These are phyloP conservation scores for Neoscytalidium dimidiatum DNA, from an alignment of 2,329 filamentous ascomycete genomes.

Conservation along the genomic window DNA sequence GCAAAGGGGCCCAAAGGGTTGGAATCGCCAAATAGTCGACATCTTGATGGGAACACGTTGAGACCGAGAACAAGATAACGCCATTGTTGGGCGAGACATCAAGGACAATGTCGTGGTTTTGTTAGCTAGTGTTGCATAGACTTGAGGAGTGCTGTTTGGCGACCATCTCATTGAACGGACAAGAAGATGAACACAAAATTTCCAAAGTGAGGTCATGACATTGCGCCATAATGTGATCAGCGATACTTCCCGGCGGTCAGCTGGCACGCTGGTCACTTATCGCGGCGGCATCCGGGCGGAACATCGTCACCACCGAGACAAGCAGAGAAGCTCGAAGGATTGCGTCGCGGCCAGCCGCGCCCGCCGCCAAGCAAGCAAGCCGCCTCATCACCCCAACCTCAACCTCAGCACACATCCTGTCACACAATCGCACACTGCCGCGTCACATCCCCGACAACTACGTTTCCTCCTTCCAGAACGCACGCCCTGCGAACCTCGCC, in stretches of 20 bases:
- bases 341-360: constrained; percentile 9
- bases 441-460: not conserved
- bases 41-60: not conserved
- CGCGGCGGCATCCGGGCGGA: constrained; percentile 1
- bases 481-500: too few relatives aligned
- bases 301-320: constrained; percentile 16
- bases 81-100: not conserved
- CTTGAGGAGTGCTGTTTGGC: not conserved
- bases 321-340: constrained; percentile 16
- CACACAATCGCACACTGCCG: not conserved
- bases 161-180: not conserved
- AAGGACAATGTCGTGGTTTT: not conserved
- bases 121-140: not conserved
- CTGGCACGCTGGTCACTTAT: not conserved
- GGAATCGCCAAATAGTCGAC: not conserved
- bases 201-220: not conserved
- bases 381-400: constrained; percentile 9
- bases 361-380: not conserved
- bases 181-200: not conserved
- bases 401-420: not conserved
- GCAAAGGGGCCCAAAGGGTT: not conserved
- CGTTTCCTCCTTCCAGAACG: not conserved
- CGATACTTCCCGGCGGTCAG: not conserved
- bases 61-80: not conserved
- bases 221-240: not conserved